These are phyloP conservation scores for Phytophthora pluvialis DNA, from an alignment of 352 stramenopile genomes.

Conservation along the genomic window DNA sequence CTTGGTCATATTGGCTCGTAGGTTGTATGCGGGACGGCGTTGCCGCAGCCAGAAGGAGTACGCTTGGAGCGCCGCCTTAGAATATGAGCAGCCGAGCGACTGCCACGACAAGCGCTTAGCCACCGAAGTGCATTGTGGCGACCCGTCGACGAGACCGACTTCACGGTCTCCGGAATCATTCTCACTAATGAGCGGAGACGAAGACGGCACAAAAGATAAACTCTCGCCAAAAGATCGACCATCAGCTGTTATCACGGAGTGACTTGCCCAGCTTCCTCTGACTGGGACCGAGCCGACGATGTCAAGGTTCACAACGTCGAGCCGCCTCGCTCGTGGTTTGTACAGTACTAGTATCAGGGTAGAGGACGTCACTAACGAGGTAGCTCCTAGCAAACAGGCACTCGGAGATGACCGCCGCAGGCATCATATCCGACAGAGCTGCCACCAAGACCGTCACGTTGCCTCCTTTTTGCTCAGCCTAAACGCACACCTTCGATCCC, in stretches of 20 bases:
- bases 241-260: conserved; percentile 22
- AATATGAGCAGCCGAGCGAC: not conserved
- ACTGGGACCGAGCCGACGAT: conserved; percentile 4
- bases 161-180: conserved; percentile 5
- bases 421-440: too few species aligned
- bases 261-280: conserved; percentile 6
- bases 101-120: not conserved
- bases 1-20: conserved; percentile 12
- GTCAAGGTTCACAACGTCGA: not conserved
- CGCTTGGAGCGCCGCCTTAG: not conserved
- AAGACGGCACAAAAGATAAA: conserved; percentile 3
- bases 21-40: not conserved
- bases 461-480: too few species aligned
- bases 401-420: too few species aligned
- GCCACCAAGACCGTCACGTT: too few species aligned
- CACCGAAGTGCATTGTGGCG: too few species aligned
- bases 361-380: too few species aligned
- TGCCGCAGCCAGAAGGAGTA: not conserved
- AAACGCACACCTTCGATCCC: too few species aligned
- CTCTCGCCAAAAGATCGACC: conserved; percentile 17
- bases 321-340: too few species aligned
- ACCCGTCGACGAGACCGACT: too few species aligned
- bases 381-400: too few species aligned
- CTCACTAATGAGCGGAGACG: conserved; percentile 14
- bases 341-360: too few species aligned